Evolutionary conservation across 148 eudicot species (phyloP), one percentile per base, ranked within the genome.

Genomic region (Beta vulgaris): DNA sequence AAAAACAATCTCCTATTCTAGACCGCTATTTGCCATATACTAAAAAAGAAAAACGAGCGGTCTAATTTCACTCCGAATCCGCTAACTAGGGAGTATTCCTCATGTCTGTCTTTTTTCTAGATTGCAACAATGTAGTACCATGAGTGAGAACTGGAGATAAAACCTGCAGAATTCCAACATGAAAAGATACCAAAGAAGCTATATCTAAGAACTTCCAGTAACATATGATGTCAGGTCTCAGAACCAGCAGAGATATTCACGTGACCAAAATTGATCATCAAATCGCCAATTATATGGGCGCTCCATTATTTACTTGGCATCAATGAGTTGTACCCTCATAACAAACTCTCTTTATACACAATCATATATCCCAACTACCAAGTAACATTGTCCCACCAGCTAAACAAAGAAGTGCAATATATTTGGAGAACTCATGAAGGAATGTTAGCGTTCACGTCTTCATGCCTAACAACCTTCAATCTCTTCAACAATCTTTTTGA

Each of bases 181-280:
- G 44, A 39, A 54, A 37, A 37, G 10, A 34, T 42, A 19, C 53
- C 60, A 37, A 58, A n/a, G 26, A 57, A 58, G 57, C 39, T 58
- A 68, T 4, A 40, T 26, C 15, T 26, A 8, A n/a, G 8, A 29
- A 26, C 28, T 37, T 3, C 44, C 39, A 66, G 62, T 39, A 12
- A 64, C 69, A 75, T 43, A 67, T 58, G 63, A 70, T 78, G 72
- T 53, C 76, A 78, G 71, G 29, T 39, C 12, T 58, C 57, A 44
- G 66, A 35, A 67, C 3, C 54, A 36, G 43, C 42, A 74, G 69
- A 61, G 62, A 28, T 71, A 26, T 37, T 13, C 81, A 78, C 72
- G 72, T 78, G 76, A 78, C 26, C 55, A 25, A 26, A 60, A 44
- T 8, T 48, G 44, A 63, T 70, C 75, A 77, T 37, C 69, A 49